Percentiles rank a stretch among this genome's conserved stretches.
Conservation (phyloP, 495 filamentous ascomycete species). For the Aspergillus egyptiacus region DNA sequence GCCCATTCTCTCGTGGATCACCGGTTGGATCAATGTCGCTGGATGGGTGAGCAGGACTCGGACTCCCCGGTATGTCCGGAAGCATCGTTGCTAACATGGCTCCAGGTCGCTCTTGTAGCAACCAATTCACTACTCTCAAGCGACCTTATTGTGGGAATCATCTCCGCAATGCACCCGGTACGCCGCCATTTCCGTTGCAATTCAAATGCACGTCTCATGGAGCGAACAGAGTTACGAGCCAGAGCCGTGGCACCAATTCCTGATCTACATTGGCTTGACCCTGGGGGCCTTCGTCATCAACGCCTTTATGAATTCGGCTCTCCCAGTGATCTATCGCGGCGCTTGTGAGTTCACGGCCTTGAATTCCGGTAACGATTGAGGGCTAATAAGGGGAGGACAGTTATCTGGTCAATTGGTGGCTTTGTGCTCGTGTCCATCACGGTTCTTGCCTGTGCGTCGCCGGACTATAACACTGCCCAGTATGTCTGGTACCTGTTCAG, state of each 20-base stretch:
- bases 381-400: no score
- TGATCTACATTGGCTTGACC: slow-evolving; percentile 65
- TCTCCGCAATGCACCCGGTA: slow-evolving; percentile 52
- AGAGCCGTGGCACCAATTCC: slow-evolving; percentile 66
- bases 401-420: slow-evolving; percentile 63
- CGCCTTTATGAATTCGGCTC: slow-evolving; percentile 52
- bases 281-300: slow-evolving; percentile 60
- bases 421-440: slow-evolving; percentile 64
- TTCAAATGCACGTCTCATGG: background rate
- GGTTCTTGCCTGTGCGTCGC: slow-evolving; percentile 55
- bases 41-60: slow-evolving; percentile 54
- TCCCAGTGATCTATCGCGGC: slow-evolving; percentile 61
- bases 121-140: slow-evolving; percentile 48
- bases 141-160: slow-evolving; percentile 52
- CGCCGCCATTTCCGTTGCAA: background rate
- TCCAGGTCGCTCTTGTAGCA: slow-evolving; percentile 52
- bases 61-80: no score
- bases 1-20: slow-evolving; percentile 60
- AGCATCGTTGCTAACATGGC: background rate
- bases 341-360: slow-evolving; percentile 34
- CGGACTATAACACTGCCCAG: slow-evolving; percentile 52
- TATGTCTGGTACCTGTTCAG: slow-evolving; percentile 44
- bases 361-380: no score
- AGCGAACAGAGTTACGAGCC: slow-evolving; percentile 40
- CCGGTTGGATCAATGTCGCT: slow-evolving; percentile 69